Conservation (phyloP, 805 yeast genomes). For the Barnettozyma wickerhamii region DNA sequence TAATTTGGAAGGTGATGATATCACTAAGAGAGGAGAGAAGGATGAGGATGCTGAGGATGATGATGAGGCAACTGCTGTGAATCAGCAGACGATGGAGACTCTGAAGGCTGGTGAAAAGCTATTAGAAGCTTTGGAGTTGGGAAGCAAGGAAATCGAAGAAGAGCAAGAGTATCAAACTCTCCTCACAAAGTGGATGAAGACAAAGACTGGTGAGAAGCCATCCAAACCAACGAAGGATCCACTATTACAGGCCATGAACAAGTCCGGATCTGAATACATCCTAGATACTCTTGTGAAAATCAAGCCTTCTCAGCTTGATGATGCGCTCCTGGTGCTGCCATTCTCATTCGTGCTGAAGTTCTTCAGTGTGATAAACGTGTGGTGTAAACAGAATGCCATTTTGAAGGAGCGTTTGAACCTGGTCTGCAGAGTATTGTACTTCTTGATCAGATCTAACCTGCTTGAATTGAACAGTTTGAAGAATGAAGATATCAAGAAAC, state of each 20-base stretch:
- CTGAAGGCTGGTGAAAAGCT: slow-evolving; percentile 42
- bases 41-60: slow-evolving; percentile 37
- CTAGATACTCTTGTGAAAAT: slow-evolving; percentile 66
- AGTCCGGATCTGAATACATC: slow-evolving; percentile 74
- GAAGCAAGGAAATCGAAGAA: slow-evolving; percentile 62
- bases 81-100: slow-evolving; percentile 83
- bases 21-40: slow-evolving; percentile 32
- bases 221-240: slow-evolving; percentile 62
- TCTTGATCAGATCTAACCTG: slow-evolving; percentile 68
- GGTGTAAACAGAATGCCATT: slow-evolving; percentile 53
- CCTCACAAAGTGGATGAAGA: slow-evolving; percentile 36
- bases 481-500: slow-evolving; percentile 58
- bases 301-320: slow-evolving; percentile 83
- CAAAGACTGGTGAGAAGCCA: slow-evolving; percentile 46
- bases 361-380: slow-evolving; percentile 66
- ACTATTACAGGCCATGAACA: slow-evolving; percentile 65
- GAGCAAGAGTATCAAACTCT: slow-evolving; percentile 45
- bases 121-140: slow-evolving; percentile 41
- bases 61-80: slow-evolving; percentile 61
- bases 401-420: slow-evolving; percentile 51
- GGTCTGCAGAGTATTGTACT: slow-evolving; percentile 72
- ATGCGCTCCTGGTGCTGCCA: slow-evolving; percentile 86
- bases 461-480: slow-evolving; percentile 72
- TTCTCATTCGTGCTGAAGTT: slow-evolving; percentile 75
- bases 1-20: slow-evolving; percentile 56